Evolutionary conservation across 2,329 filamentous ascomycete species (phyloP).

Genomic region (Nigrospora sphaerica): DNA sequence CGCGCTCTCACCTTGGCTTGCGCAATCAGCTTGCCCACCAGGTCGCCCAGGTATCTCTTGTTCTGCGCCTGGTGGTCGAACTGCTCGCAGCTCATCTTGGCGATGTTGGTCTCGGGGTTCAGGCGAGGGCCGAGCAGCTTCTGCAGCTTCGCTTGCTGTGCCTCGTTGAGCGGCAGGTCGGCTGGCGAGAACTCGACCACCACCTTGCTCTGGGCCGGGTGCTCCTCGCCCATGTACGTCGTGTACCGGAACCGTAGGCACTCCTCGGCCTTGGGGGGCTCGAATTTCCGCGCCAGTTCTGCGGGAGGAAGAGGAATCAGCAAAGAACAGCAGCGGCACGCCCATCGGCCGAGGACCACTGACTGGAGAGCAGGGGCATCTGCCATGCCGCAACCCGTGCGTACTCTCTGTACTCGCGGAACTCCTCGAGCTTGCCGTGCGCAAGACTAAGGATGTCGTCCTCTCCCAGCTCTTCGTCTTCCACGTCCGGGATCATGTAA

Average conservation of each 20-base stretch:
- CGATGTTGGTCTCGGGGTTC: slow-evolving; percentile 72
- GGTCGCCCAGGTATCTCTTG: slow-evolving; percentile 84
- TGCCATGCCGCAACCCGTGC: slow-evolving; percentile 87
- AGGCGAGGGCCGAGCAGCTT: slow-evolving; percentile 83
- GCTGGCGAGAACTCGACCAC: slow-evolving; percentile 79
- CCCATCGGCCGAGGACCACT: slow-evolving; percentile 27
- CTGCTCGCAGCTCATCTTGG: slow-evolving; percentile 88
- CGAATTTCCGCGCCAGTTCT: slow-evolving; percentile 82
- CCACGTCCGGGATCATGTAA: slow-evolving; percentile 14
- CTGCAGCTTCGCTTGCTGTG: slow-evolving; percentile 72
- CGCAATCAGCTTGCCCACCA: slow-evolving; percentile 64
- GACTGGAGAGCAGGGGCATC: slow-evolving; percentile 84
- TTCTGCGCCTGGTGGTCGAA: slow-evolving; percentile 90
- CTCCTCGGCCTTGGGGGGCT: slow-evolving; percentile 57
- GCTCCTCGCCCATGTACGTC: slow-evolving; percentile 87
- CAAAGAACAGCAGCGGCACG: not conserved
- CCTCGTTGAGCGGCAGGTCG: slow-evolving; percentile 62
- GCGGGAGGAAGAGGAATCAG: slow-evolving; percentile 11
- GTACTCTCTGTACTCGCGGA: slow-evolving; percentile 84
- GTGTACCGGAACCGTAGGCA: slow-evolving; percentile 94
- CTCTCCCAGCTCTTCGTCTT: slow-evolving; percentile 57
- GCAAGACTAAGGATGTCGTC: slow-evolving; percentile 80
- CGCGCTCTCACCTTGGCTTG: slow-evolving; percentile 56
- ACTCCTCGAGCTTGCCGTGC: slow-evolving; percentile 80
- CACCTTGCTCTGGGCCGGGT: slow-evolving; percentile 89